Evolutionary conservation across 306 rosid genomes (phyloP), one percentile per base, ranked within the genome.

Genomic region (Argentina anserina): DNA sequence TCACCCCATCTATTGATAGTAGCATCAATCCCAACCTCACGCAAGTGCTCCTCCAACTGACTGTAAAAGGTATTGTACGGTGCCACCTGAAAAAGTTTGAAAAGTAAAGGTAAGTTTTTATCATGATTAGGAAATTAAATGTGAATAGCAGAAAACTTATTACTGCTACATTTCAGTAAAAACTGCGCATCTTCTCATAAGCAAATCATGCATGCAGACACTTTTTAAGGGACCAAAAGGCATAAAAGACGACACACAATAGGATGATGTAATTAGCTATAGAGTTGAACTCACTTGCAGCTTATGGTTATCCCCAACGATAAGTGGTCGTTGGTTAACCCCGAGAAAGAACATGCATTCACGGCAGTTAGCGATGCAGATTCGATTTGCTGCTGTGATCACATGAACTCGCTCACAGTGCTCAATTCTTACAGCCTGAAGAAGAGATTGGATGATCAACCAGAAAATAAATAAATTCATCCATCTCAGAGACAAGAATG

Each of bases 401-500:
- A 95, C 94, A 84, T 95, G 99, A 81, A 88, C 99, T 81, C 99
- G 87, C 86, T 95, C 99, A 80, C 99, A 95, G 73, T 95, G 99
- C 71, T 95, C 99, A 58, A 95, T 87, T 87, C 92, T 88, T 26
- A 95, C 92, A 69, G 99, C 99, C 99, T 95, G 93, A 70, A 71
- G 13, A 62, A 88, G 78, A 62, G 28, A 67, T 41, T 12, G 55
- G 55, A n/a, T 64, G n/a, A 29, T 31, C 40, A 47, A 47, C 9
- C 9, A 8, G 8, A 39, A 39, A 39, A 39, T 9, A 39, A 39
- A 39, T 39, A 39, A 39, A 39, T 11, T 50, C 69, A 41, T 7
- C 2, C 43, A 73, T 37, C 61, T 67, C 17, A 50, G 25, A 71
- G 7, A 76, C 0, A 47, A 20, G 0, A 20, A 20, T 7, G 17